Conservation (phyloP, 768 basidiomycete genomes). For the Gymnopilus dilepis region DNA sequence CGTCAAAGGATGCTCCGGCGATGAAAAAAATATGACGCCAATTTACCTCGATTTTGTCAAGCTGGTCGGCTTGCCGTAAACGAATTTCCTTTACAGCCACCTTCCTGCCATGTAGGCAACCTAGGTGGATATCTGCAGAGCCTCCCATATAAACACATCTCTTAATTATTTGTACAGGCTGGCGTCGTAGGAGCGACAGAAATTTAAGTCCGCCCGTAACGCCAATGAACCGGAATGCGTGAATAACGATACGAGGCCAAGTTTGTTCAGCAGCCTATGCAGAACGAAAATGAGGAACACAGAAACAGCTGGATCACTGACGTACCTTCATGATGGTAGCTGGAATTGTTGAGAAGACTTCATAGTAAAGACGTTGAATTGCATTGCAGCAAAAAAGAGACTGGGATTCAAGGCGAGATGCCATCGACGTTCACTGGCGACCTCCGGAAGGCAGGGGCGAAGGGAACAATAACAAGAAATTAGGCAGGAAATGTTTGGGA, state of each 20-base stretch:
- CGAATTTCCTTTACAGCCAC: constrained; percentile 20
- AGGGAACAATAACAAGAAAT: no score
- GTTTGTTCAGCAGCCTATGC: neutral
- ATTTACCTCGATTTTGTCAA: constrained; percentile 10
- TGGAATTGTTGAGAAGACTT: neutral
- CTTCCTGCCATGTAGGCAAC: neutral
- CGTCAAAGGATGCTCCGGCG: neutral
- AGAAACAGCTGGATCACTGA: neutral
- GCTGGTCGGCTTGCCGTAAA: neutral
- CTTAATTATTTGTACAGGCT: neutral
- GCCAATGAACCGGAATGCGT: neutral
- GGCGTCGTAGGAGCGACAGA: neutral
- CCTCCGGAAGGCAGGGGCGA: no score
- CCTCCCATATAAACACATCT: constrained; percentile 1
- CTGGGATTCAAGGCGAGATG: no score
- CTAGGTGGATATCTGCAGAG: constrained; percentile 14
- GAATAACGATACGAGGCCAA: neutral
- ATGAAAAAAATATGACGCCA: no score
- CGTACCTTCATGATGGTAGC: neutral
- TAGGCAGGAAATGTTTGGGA: no score
- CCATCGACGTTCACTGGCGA: no score
- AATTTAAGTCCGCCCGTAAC: neutral
- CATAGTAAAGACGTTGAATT: no score
- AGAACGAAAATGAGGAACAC: neutral
- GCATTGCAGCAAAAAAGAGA: no score